Evolutionary conservation across 1,284 basidiomycete species (phyloP), one percentile per base, ranked within the genome.

Genomic region (Trametes hirsuta): DNA sequence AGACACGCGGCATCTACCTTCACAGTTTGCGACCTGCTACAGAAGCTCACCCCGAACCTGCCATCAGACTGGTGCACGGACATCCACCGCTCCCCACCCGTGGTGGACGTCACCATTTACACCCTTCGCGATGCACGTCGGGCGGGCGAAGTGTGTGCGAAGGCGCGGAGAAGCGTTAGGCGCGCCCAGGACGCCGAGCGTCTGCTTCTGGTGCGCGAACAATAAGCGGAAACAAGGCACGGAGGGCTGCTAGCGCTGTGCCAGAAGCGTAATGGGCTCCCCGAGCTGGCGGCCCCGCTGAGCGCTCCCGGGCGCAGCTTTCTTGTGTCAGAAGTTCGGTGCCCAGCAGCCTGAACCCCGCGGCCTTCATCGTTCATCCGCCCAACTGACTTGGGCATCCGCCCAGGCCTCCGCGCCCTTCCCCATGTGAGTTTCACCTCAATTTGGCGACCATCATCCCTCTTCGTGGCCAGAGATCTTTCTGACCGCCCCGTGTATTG

Each of bases 371-470:
- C 49, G 50, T 58, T 58, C 56, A 47, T 8, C 56, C 56, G 39
- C 35, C 48, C 37, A 51, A 52, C 30, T 52, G 44, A 47, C 56
- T 55, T 30, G 45, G 6, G 30, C 30, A 30, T 10, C 42, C 12
- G 42, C 21, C 46, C 55, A 46, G 49, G 35, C 49, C 35, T 12
- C 11, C 48, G 8, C 6, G 10, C 44, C 41, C 47, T 44, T 30
- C 49, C 11, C 22, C 34, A 30, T 30, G 30, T 30, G 25, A 47
- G 56, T 58, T 21, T 58, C 56, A 58, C 36, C 56, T 47, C 56
- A 58, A 58, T 58, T 35, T 58, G 36, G 56, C 49, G 56, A 58
- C 56, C 56, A 58, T 58, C 56, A 58, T 45, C 56, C 37, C 25
- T 21, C 44, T 30, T 8, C 25, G 4, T 14, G n/a, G 14, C 24